Base-by-base conservation (phyloP, 2,329 filamentous ascomycete species). In the Cladosporium velox region DNA sequence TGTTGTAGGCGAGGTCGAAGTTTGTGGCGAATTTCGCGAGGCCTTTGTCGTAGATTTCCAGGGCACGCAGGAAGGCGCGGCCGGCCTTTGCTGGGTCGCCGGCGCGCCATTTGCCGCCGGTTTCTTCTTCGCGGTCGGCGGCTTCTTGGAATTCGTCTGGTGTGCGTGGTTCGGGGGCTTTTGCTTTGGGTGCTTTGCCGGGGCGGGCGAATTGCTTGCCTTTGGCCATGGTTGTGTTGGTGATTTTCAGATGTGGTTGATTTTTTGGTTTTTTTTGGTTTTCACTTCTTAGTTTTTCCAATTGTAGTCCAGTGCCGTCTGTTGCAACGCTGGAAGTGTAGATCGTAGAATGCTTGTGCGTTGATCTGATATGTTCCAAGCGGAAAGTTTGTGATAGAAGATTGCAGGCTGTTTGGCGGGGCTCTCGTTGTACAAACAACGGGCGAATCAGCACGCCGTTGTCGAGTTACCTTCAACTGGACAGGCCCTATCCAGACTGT, bases 1-100 rank as follows among this genome's bases (percentile, higher is more conserved):
- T 91, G 76, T 92, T 92, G 76, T 92, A 92, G 12, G 89, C 89
- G 41, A 92, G 81, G 77, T 92, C 90, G 77, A 91, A 89, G 24
- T 84, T 87, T 11, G 75, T 73, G 1, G 89, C 87, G 73, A 87
- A 88, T 67, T 81, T 86, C 59, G 79, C 78, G 35, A 92, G 74
- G 14, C 88, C 90, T 63, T 86, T 83, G 68, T 87, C 84, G 72
- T 92, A 92, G 54, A 83, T 82, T 61, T 90, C 84, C 62, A 91
- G 84, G 14, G 90, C 90, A 68, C 88, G 82, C 69, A 87, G 82
- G 73, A 86, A 88, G 70, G 87, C 87, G 57, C 87, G 81, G 69
- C 83, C 82, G 4, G 86, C 85, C 72, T 91, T 92, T 59, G 82
- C 85, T 24, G 87, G 84, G 75, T 92, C 90, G 26, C 90, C 90